A percentile compares a stretch with the other conserved stretches of the same genome.
Evolutionary conservation across 495 filamentous ascomycete species (phyloP).

Genomic region (Lindgomyces ingoldianus): DNA sequence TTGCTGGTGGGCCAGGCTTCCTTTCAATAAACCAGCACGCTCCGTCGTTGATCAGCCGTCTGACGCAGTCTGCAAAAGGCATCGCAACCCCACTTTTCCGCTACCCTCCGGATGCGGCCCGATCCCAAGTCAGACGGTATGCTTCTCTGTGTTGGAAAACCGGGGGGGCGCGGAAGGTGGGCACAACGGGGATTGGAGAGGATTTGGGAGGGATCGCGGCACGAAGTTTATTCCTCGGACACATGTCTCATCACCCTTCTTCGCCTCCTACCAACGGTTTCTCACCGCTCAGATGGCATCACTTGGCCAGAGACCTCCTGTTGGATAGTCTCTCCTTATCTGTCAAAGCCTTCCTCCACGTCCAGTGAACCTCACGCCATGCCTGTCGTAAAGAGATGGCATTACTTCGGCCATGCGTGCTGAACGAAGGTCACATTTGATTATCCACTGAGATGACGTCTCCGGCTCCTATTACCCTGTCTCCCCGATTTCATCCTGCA

Average conservation of each 20-base stretch:
- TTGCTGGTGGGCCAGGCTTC: background rate
- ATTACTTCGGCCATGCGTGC: no score
- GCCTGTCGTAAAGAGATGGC: no score
- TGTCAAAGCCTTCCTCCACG: background rate
- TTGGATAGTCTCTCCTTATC: background rate
- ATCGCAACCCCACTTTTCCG: background rate
- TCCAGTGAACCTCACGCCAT: no score
- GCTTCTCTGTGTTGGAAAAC: background rate
- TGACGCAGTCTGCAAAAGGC: background rate
- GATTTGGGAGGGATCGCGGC: background rate
- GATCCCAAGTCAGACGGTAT: constrained; percentile 9
- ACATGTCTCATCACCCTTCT: background rate
- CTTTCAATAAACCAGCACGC: constrained; percentile 3
- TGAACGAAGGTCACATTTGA: no score
- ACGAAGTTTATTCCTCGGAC: background rate
- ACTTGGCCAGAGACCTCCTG: no score
- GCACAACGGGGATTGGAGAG: background rate
- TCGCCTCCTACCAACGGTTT: background rate
- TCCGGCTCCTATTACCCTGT: no score
- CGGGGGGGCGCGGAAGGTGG: background rate
- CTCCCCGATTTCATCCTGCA: no score
- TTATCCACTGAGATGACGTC: no score
- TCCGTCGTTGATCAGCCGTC: constrained; percentile 25
- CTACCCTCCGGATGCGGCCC: constrained; percentile 17
- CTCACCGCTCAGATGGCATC: background rate